These are phyloP conservation scores for Kodamaea hsintzibuensis DNA, from an alignment of 805 yeast genomes.

Conservation along the genomic window DNA sequence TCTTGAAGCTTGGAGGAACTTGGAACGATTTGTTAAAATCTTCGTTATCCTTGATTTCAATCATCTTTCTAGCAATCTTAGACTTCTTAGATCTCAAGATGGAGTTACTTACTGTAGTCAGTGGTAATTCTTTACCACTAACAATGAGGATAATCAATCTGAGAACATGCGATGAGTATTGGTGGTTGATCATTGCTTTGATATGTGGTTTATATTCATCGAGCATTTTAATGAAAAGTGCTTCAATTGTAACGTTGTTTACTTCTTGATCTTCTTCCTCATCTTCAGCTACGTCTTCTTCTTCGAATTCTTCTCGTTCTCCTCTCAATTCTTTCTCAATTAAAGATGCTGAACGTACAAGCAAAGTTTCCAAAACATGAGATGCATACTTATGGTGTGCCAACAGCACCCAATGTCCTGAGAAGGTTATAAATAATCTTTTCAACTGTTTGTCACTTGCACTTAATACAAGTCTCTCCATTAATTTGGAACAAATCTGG, in stretches of 20 bases:
- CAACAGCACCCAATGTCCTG: slow-evolving; percentile 72
- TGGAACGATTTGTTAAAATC: slow-evolving; percentile 68
- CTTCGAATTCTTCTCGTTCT: slow-evolving; percentile 21
- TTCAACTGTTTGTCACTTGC: slow-evolving; percentile 68
- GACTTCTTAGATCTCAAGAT: slow-evolving; percentile 80
- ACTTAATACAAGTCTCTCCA: slow-evolving; percentile 78
- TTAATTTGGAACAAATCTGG: slow-evolving; percentile 89
- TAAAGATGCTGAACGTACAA: slow-evolving; percentile 71
- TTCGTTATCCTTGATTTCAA: slow-evolving; percentile 76
- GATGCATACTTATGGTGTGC: slow-evolving; percentile 90
- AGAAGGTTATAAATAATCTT: slow-evolving; percentile 62
- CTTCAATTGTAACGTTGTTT: slow-evolving; percentile 60
- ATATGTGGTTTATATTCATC: slow-evolving; percentile 65
- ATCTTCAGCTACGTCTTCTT: slow-evolving; percentile 31
- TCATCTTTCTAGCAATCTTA: slow-evolving; percentile 90
- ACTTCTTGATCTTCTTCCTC: slow-evolving; percentile 37
- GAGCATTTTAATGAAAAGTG: slow-evolving; percentile 61
- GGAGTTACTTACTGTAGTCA: slow-evolving; percentile 66
- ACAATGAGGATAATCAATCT: slow-evolving; percentile 69
- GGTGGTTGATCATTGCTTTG: slow-evolving; percentile 63
- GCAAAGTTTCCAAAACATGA: slow-evolving; percentile 85
- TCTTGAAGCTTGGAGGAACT: slow-evolving; percentile 68
- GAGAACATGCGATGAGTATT: slow-evolving; percentile 86
- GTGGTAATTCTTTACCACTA: slow-evolving; percentile 77
- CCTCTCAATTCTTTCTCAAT: slow-evolving; percentile 68